Conservation (phyloP, 2,329 filamentous ascomycete species). For the Lachnellula subtilissima region DNA sequence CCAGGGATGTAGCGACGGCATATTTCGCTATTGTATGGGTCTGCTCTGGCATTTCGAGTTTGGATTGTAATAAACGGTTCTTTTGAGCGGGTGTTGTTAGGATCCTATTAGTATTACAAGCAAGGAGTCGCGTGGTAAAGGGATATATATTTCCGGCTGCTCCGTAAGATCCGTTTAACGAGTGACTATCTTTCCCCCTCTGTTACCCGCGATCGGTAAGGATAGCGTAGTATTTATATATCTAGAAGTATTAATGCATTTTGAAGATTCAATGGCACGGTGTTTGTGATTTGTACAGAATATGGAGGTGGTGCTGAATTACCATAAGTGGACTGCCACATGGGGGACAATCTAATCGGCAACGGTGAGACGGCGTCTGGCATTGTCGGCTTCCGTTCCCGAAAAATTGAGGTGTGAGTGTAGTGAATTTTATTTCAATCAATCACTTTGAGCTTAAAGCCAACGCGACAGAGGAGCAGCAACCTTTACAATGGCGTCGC, state of each 20-base stretch:
- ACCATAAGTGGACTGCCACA: too few species aligned
- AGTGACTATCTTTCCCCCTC: too few species aligned
- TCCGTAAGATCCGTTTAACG: too few species aligned
- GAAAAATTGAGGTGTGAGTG: background rate
- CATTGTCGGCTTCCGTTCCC: too few species aligned
- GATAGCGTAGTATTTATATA: too few species aligned
- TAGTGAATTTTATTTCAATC: background rate
- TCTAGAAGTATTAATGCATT: too few species aligned
- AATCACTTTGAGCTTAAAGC: background rate
- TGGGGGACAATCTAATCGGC: background rate
- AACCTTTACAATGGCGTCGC: slow-evolving; percentile 25
- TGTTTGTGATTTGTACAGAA: too few species aligned
- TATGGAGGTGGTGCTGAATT: too few species aligned
- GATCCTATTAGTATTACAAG: background rate
- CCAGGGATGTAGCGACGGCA: slow-evolving; percentile 90
- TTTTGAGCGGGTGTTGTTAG: background rate
- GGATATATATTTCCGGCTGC: too few species aligned
- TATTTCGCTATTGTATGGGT: slow-evolving; percentile 82
- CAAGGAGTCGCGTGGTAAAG: too few species aligned
- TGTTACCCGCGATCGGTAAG: too few species aligned
- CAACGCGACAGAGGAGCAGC: slow-evolving; percentile 3
- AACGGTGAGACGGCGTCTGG: background rate
- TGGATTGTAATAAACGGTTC: background rate
- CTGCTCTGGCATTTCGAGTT: slow-evolving; percentile 68
- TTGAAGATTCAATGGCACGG: too few species aligned